phyloP scores from a whole-genome alignment of 1,284 basidiomycete species.

The Fomitopsis palustris region DNA sequence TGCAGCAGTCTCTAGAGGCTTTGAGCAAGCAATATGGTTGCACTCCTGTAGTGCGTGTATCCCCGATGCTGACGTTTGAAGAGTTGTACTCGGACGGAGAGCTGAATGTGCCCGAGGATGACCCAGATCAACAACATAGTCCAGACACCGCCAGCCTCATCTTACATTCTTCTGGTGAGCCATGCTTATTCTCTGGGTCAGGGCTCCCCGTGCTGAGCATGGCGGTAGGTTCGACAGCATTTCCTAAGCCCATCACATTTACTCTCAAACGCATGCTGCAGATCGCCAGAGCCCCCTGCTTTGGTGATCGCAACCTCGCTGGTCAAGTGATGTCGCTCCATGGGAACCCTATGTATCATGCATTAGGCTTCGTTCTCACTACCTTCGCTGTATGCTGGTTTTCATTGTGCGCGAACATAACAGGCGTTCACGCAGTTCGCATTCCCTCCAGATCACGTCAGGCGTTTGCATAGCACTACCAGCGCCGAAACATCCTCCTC shows the following conservation, averaged over 20 bases:
- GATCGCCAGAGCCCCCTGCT: not conserved
- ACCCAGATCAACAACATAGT: slow-evolving; percentile 5
- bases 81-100: not conserved
- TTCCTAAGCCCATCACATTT: slow-evolving; percentile 12
- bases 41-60: not conserved
- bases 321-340: slow-evolving; percentile 6
- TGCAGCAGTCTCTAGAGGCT: not conserved
- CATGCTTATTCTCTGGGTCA: not conserved
- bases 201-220: not conserved
- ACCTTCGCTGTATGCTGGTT: slow-evolving; percentile 1
- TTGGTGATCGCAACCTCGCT: slow-evolving; percentile 6
- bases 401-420: too few relatives aligned
- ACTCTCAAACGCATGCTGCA: slow-evolving; percentile 3
- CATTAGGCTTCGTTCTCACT: slow-evolving; percentile 6
- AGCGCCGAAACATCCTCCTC: slow-evolving; percentile 17
- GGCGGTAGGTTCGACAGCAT: slow-evolving; percentile 10
- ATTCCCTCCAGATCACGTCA: not conserved
- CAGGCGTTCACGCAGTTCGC: too few relatives aligned
- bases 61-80: not conserved
- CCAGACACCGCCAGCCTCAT: slow-evolving; percentile 15
- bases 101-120: not conserved
- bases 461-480: slow-evolving; percentile 1
- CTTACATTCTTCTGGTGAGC: slow-evolving; percentile 2
- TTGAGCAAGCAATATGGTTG: not conserved
- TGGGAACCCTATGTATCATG: slow-evolving; percentile 12